These are phyloP conservation scores for Acanthamoeba sp. DNA, from an alignment of 208 protist genomes.

Conservation along the genomic window DNA sequence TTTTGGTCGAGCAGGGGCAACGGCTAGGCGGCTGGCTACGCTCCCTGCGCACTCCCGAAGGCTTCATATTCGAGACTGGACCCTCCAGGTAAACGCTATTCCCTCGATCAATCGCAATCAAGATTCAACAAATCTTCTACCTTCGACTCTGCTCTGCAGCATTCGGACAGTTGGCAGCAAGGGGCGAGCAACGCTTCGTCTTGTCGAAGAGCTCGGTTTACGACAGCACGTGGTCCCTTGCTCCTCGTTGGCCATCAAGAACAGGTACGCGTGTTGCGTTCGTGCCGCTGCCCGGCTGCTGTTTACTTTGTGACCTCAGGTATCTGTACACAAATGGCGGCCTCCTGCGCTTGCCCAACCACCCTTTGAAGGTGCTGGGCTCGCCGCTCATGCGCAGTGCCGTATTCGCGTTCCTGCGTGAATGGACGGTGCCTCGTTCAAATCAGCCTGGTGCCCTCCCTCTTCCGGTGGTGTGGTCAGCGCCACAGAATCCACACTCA, in stretches of 20 bases:
- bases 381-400: constrained; percentile 8
- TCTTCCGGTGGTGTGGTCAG: neutral
- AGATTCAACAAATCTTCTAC: neutral
- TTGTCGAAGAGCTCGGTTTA: constrained; percentile 4
- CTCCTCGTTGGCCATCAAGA: constrained; percentile 31
- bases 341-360: constrained; percentile 6
- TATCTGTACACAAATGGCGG: constrained; percentile 6
- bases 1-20: neutral
- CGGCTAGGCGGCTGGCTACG: constrained; percentile 59
- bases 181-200: neutral
- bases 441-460: neutral
- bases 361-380: constrained; percentile 1
- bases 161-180: constrained; percentile 43
- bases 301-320: neutral
- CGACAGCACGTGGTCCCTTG: neutral
- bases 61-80: constrained; percentile 48
- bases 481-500: too few relatives aligned
- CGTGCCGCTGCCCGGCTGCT: neutral
- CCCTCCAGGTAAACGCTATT: neutral
- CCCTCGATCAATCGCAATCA: neutral
- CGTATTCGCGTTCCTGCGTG: constrained; percentile 11
- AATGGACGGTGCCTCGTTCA: constrained; percentile 1
- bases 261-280: neutral
- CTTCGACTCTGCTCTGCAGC: neutral
- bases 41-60: neutral